Base-by-base conservation (phyloP, 106 monocot genomes). In the Gastrodia elata region DNA sequence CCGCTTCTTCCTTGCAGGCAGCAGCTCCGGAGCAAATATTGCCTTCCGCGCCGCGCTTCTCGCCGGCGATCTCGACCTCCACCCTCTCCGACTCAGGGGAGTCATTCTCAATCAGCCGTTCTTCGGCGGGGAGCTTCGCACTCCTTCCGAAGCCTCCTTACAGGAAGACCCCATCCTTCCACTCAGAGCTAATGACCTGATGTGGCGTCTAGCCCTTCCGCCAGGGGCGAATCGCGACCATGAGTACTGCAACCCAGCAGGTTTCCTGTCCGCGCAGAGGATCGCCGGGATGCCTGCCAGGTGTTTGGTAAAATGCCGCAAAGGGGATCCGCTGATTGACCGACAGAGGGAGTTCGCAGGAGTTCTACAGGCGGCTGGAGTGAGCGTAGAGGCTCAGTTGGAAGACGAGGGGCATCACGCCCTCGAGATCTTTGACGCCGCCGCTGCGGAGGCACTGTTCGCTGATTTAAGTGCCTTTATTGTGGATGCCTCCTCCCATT, bases 11-110 rank as follows among this genome's bases (percentile, higher is more conserved):
- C 22, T 88, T 6, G 74, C 76, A 76, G 87, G 87, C 14, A 74
- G 79, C 67, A 88, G 84, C 77, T 80, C 88, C 32, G 82, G 88
- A 6, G 88, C 56, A 32, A 88, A 88, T 84, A 84, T 85, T 39
- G 84, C 80, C 10, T 82, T 77, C 75, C 79, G 77, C 56, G 74
- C 77, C 18, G 59, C 27, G 8, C 26, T 75, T 0, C 78, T 78
- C 4, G 55, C 48, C 24, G 36, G 26, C 25, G 72, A 33, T 25
- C 18, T 73, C 30, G 77, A 82, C 13, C 67, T 81, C 1, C 25
- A 13, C 1, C 87, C 81, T 4, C 3, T 80, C 16, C 26, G 2
- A 26, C 34, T 88, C 2, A 7, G 14, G 11, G 84, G 88, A n/a
- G 18, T 84, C 5, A 2, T 85, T 15, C 68, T 85, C 13, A 61